A percentile compares a stretch with the other conserved stretches of the same genome.
Evolutionary conservation across 1,284 basidiomycete species (phyloP).

Genomic region (Naganishia albida): DNA sequence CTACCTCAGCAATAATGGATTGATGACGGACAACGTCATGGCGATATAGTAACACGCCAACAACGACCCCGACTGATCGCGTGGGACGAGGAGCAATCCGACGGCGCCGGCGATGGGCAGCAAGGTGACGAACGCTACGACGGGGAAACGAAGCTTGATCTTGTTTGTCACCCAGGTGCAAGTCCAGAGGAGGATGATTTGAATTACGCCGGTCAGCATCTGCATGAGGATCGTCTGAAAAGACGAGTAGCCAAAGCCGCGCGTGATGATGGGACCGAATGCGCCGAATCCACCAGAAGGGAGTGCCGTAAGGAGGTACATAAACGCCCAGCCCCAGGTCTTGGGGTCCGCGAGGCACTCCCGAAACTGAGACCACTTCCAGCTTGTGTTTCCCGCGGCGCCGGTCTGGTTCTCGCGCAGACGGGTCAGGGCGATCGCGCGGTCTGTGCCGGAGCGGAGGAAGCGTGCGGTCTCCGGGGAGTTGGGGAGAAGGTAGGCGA

Average conservation of each 20-base stretch:
- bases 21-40: conserved; percentile 39
- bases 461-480: conserved; percentile 49
- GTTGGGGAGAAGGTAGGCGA: conserved; percentile 55
- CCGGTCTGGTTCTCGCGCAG: conserved; percentile 53
- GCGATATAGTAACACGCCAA: conserved; percentile 46
- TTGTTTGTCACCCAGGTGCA: conserved; percentile 57
- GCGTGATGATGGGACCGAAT: conserved; percentile 49
- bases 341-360: conserved; percentile 52
- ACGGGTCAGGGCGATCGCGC: conserved; percentile 51
- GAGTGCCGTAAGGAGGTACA: conserved; percentile 47
- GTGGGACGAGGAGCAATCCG: conserved; percentile 41
- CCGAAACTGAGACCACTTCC: conserved; percentile 52
- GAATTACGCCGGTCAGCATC: conserved; percentile 59
- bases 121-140: conserved; percentile 50
- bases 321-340: conserved; percentile 35
- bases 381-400: conserved; percentile 43
- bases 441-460: conserved; percentile 46
- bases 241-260: conserved; percentile 43
- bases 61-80: conserved; percentile 14
- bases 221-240: conserved; percentile 37
- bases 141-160: conserved; percentile 60
- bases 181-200: conserved; percentile 55
- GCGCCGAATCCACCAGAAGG: conserved; percentile 52
- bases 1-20: neutral
- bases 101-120: conserved; percentile 49